Evolutionary conservation across 176 grass and related monocot species (phyloP).

Genomic region (Phragmites australis): DNA sequence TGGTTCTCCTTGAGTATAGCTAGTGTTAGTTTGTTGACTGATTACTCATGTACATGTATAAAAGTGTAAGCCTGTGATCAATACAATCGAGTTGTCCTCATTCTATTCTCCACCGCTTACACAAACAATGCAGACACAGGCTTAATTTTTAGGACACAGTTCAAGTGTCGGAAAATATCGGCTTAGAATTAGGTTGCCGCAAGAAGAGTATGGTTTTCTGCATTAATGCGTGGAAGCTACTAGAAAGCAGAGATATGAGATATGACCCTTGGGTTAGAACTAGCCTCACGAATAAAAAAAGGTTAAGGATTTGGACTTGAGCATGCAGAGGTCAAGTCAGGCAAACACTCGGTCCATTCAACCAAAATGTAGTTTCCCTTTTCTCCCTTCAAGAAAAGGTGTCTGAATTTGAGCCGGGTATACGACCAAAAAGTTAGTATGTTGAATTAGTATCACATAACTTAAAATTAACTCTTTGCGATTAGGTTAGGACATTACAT

Average conservation of each 20-base stretch:
- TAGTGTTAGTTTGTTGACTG: no score
- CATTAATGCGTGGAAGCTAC: constrained; percentile 3
- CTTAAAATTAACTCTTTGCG: not conserved
- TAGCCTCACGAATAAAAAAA: not conserved
- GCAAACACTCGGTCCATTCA: constrained; percentile 8
- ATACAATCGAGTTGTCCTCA: no score
- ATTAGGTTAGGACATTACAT: not conserved
- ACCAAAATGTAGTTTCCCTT: not conserved
- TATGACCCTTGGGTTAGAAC: not conserved
- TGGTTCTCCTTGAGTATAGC: no score
- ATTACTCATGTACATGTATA: no score
- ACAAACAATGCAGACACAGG: no score
- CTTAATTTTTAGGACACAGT: not conserved
- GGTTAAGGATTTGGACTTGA: not conserved
- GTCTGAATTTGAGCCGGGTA: not conserved
- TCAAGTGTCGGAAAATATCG: constrained; percentile 7
- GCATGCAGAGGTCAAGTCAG: not conserved
- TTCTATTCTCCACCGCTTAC: no score
- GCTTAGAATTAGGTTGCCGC: not conserved
- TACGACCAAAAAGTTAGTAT: not conserved
- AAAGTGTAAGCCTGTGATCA: no score
- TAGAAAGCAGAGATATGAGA: not conserved
- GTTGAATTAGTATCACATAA: not conserved
- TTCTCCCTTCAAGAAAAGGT: not conserved
- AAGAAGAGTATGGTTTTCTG: not conserved